Base-by-base conservation (phyloP, 176 grass and related monocot genomes). In the Saccharum spontaneum region DNA sequence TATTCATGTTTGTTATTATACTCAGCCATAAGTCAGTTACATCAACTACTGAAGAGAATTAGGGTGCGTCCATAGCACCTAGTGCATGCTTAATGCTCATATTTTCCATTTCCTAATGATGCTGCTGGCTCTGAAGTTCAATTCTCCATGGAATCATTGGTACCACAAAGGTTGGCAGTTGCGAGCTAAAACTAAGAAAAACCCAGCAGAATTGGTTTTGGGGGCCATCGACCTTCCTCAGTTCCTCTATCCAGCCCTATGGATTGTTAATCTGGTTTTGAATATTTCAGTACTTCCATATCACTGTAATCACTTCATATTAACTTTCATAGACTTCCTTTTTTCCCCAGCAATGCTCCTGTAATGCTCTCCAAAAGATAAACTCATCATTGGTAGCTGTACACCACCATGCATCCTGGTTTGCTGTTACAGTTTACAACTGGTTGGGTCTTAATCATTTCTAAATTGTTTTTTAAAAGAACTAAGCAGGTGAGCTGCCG, bases 51-150 rank as follows among this genome's bases (percentile, higher is more conserved):
- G 15, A 49, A 40, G n/a, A 36, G 38, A 80, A 73, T 80, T 52
- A 73, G 15, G 3, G 46, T 22, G 37, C 16, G 31, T 66, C 26
- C 71, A 30, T 52, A 31, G 63, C 63, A 85, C 54, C 62, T 44
- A 55, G 3, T 78, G 37, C 72, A 46, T 20, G 40, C 9, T 38
- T 15, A 64, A 65, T 18, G 49, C 55, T 66, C 5, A 36, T 44
- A 31, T 78, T 86, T 18, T 63, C 60, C 17, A 15, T 66, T 75
- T 41, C 22, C 59, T 28, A 67, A 68, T 76, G 85, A 44, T 75
- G 7, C 13, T 23, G 5, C 6, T 24, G 78, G 4, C 26, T 70
- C 46, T 74, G 16, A 77, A 28, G 38, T 54, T 49, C 57, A 41
- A 41, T 41, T 38, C 5, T 30, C 48, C 11, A 38, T 82, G 43